A percentile compares a stretch with the other conserved stretches of the same genome.
phyloP scores from a whole-genome alignment of 2,329 filamentous ascomycete genomes.

The Lasiodiplodia sp. region DNA sequence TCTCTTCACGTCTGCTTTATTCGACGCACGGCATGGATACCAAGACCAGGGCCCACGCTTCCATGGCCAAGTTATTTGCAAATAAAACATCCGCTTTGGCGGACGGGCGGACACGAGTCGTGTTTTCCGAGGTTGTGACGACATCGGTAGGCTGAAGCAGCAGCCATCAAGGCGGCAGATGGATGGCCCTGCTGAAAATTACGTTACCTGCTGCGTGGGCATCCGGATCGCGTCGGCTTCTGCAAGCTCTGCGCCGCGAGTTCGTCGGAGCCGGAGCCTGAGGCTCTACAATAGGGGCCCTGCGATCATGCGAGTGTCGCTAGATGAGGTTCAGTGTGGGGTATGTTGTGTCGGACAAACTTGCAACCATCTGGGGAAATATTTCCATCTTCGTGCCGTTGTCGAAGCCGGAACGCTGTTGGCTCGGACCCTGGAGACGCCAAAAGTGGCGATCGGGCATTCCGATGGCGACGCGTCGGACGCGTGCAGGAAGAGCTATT shows the following conservation, averaged over 20 bases:
- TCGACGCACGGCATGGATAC: not conserved
- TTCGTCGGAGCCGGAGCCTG: not conserved
- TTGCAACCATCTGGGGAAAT: not conserved
- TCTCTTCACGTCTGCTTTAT: not conserved
- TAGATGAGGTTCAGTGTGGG: not conserved
- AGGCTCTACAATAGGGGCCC: not conserved
- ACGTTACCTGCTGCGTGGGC: not conserved
- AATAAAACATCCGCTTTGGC: not conserved
- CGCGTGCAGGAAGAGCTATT: not conserved
- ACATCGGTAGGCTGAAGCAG: slow-evolving; percentile 3
- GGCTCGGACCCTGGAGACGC: not conserved
- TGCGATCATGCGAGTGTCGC: not conserved
- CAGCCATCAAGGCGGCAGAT: not conserved
- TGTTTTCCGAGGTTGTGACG: slow-evolving; percentile 20
- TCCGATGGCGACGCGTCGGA: slow-evolving; percentile 17
- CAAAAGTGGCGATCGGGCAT: not conserved
- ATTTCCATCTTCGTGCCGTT: not conserved
- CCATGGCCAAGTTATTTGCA: not conserved
- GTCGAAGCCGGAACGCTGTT: not conserved
- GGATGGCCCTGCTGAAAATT: not conserved
- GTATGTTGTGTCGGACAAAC: not conserved
- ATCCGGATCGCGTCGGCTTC: not conserved
- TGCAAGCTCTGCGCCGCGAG: not conserved
- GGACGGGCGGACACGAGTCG: not conserved
- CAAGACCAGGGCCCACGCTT: too few relatives aligned